A percentile compares a stretch with the other conserved stretches of the same genome.
These are phyloP conservation scores for Amanita polypyramis DNA, from an alignment of 768 basidiomycete genomes.

Conservation along the genomic window DNA sequence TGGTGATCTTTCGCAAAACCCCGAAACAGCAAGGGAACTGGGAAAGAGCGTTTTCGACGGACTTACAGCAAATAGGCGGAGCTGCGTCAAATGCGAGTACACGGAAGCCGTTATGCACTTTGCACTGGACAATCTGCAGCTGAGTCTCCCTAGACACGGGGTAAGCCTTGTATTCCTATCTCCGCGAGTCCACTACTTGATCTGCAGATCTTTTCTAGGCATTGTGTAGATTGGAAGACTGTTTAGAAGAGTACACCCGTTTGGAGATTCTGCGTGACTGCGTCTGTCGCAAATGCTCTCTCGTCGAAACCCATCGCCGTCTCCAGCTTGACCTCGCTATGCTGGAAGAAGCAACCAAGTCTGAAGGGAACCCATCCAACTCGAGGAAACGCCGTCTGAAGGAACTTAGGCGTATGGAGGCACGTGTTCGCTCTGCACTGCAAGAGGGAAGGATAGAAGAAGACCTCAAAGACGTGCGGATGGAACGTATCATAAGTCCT, in stretches of 20 bases:
- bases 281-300: slow-evolving; percentile 84
- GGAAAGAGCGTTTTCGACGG: slow-evolving; percentile 79
- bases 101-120: slow-evolving; percentile 93
- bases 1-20: slow-evolving; percentile 33
- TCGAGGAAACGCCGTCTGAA: slow-evolving; percentile 72
- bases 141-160: slow-evolving; percentile 55
- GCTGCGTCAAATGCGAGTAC: slow-evolving; percentile 85
- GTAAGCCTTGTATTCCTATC: slow-evolving; percentile 29
- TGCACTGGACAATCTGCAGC: slow-evolving; percentile 75
- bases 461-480: slow-evolving; percentile 66
- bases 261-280: slow-evolving; percentile 87
- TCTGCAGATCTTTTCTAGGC: slow-evolving; percentile 27
- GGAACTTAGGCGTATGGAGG: slow-evolving; percentile 59
- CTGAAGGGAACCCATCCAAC: slow-evolving; percentile 36
- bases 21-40: slow-evolving; percentile 13
- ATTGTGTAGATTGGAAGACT: slow-evolving; percentile 67
- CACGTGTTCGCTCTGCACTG: slow-evolving; percentile 49
- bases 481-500: slow-evolving; percentile 67
- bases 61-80: slow-evolving; percentile 80
- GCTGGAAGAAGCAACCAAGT: slow-evolving; percentile 34
- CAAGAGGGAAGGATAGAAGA: slow-evolving; percentile 75
- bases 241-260: slow-evolving; percentile 80
- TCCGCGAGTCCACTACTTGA: slow-evolving; percentile 2
- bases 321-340: slow-evolving; percentile 53
- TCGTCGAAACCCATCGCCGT: slow-evolving; percentile 63